Base-by-base conservation (phyloP, 345 rosid species). In the Salix dunnii region DNA sequence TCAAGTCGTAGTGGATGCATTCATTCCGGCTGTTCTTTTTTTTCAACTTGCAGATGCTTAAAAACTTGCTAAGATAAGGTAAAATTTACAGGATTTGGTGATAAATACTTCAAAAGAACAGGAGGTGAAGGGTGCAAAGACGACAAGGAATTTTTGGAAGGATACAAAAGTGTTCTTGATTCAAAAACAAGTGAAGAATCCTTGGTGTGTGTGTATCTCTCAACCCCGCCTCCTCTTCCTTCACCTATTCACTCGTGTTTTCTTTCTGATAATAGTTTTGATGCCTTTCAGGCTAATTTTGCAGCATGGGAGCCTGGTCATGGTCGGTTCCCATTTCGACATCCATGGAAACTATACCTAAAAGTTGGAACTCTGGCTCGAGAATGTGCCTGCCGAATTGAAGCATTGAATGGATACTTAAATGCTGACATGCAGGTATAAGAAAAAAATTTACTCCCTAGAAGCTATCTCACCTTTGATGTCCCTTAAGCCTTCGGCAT, bases 231-330 rank as follows among this genome's bases (percentile, higher is more conserved):
- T 51, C n/a, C 23, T 55, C 62, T 9, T 55, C 62, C 62, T n/a
- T n/a, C 9, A 55, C 28, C 62, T n/a, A 58, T 23, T n/a, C 10
- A 23, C 5, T n/a, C 4, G 11, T 0, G 10, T 58, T 23, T 12
- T 58, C 36, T 58, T 58, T 23, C 62, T 58, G 62, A 23, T 58
- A 10, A n/a, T n/a, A 58, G 13, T 58, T 58, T 58, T 35, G 13
- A 33, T 36, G 49, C 66, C 17, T 10, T 31, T 20, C 80, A 91
- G 98, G 96, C 94, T 17, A 90, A 91, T 77, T 92, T 86, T 74
- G 97, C 96, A 0, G 85, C 88, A 79, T 94, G 98, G 98, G 97
- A 94, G 69, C 98, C 98, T 25, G 76, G 87, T 40, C 98, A 91
- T 36, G 98, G 98, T 16, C 74, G 79, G 33, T 94, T 94, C 83